Evolutionary conservation across 2,329 filamentous ascomycete species (phyloP).

Genomic region (Ophiostoma novo-ulmi): DNA sequence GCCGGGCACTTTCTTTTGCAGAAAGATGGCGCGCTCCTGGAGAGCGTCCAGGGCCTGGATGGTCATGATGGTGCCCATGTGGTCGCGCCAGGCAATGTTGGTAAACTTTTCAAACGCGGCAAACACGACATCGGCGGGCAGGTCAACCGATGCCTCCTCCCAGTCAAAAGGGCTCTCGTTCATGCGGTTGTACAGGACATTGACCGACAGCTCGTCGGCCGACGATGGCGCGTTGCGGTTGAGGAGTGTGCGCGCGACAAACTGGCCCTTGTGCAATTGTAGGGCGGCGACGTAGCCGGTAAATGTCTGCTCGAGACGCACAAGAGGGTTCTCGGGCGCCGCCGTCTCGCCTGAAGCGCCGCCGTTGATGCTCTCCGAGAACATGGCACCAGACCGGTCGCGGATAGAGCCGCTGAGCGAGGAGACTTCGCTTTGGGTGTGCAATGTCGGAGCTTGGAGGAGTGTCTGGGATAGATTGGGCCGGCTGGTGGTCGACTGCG

Average conservation of each 20-base stretch:
- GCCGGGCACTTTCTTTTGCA: conserved; percentile 56
- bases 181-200: conserved; percentile 83
- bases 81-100: conserved; percentile 78
- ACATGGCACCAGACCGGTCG: conserved; percentile 41
- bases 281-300: conserved; percentile 76
- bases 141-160: conserved; percentile 65
- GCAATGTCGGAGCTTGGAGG: neutral
- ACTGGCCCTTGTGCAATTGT: conserved; percentile 79
- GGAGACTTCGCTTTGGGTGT: conserved; percentile 31
- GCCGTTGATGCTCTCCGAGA: conserved; percentile 37
- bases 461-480: conserved; percentile 6
- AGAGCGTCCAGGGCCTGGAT: conserved; percentile 65
- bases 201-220: conserved; percentile 74
- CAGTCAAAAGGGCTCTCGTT: conserved; percentile 77
- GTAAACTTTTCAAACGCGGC: conserved; percentile 92
- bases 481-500: conserved; percentile 32
- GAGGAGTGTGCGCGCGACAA: conserved; percentile 71
- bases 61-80: conserved; percentile 80
- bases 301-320: conserved; percentile 77
- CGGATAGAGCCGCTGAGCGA: conserved; percentile 53
- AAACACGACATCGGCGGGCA: conserved; percentile 78
- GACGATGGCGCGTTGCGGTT: conserved; percentile 48
- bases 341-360: conserved; percentile 46
- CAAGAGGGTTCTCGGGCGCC: conserved; percentile 59
- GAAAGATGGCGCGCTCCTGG: conserved; percentile 54